phyloP scores from a whole-genome alignment of 257 asterid genomes.

The Ophiorrhiza pumila region DNA sequence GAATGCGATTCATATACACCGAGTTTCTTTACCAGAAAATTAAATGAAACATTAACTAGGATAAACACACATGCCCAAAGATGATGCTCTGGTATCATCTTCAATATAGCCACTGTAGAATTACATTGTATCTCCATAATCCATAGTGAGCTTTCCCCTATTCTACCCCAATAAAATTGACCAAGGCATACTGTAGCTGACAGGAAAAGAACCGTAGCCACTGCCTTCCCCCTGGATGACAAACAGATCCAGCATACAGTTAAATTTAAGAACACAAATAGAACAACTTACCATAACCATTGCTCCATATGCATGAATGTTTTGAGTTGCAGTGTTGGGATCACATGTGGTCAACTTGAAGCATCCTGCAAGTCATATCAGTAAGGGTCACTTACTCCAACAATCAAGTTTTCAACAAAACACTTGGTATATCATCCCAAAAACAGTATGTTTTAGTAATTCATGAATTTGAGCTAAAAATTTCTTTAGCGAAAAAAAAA shows the following conservation, averaged over 20 bases:
- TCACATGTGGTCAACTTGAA: constrained; percentile 66
- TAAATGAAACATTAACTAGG: background rate
- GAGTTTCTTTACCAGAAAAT: background rate
- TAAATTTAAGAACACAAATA: background rate
- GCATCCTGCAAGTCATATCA: constrained; percentile 47
- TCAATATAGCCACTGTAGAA: background rate
- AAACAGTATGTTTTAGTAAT: background rate
- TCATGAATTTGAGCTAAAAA: background rate
- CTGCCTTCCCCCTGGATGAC: background rate
- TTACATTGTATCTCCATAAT: background rate
- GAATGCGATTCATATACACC: background rate
- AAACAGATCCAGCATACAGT: background rate
- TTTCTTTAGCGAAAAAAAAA: background rate
- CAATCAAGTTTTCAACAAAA: background rate
- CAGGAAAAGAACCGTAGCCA: background rate
- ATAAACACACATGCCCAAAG: background rate
- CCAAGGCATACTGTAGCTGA: background rate
- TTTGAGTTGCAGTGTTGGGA: constrained; percentile 58
- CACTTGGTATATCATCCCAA: background rate
- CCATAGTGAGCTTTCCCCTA: background rate
- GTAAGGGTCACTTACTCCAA: constrained; percentile 5
- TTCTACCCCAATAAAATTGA: background rate
- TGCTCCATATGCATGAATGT: constrained; percentile 76
- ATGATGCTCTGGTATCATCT: background rate
- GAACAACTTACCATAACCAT: constrained; percentile 67